Conservation (phyloP, 1,284 basidiomycete genomes). For the Chalciporus sp. region DNA sequence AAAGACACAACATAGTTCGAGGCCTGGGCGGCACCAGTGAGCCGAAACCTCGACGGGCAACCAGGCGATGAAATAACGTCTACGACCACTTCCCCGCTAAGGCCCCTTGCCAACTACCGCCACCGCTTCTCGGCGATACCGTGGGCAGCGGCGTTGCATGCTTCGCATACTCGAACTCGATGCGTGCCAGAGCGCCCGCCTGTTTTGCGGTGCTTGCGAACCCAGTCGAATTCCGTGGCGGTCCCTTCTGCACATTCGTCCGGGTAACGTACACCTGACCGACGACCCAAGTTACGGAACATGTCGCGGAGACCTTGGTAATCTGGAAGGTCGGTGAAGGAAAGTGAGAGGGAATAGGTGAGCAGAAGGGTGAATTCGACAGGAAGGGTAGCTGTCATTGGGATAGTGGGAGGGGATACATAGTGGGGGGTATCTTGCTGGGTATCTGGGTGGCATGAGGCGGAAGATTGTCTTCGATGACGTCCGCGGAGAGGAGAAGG, state of each 20-base stretch:
- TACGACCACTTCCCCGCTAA: constrained; percentile 3
- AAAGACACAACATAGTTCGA: constrained; percentile 3
- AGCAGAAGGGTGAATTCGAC: constrained; percentile 88
- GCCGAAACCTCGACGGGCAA: background rate
- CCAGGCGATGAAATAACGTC: constrained; percentile 1
- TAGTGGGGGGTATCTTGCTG: constrained; percentile 11
- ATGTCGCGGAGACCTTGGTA: constrained; percentile 84
- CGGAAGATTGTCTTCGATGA: constrained; percentile 21
- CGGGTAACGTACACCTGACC: constrained; percentile 53
- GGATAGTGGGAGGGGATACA: constrained; percentile 28
- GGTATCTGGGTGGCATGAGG: constrained; percentile 21
- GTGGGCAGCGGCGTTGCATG: constrained; percentile 33
- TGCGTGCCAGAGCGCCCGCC: constrained; percentile 12
- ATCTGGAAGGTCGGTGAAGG: constrained; percentile 90
- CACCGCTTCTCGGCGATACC: constrained; percentile 30
- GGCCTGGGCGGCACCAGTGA: background rate
- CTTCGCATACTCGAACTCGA: constrained; percentile 37
- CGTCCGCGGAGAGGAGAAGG: constrained; percentile 20
- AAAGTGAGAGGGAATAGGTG: constrained; percentile 82
- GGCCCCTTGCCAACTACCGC: constrained; percentile 18
- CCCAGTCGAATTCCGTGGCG: constrained; percentile 31
- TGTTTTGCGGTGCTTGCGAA: constrained; percentile 21
- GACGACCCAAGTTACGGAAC: constrained; percentile 66
- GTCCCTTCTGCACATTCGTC: constrained; percentile 53
- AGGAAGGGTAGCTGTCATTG: constrained; percentile 82